phyloP scores from a whole-genome alignment of 1,284 basidiomycete species.

The Apiotrichum domesticum region DNA sequence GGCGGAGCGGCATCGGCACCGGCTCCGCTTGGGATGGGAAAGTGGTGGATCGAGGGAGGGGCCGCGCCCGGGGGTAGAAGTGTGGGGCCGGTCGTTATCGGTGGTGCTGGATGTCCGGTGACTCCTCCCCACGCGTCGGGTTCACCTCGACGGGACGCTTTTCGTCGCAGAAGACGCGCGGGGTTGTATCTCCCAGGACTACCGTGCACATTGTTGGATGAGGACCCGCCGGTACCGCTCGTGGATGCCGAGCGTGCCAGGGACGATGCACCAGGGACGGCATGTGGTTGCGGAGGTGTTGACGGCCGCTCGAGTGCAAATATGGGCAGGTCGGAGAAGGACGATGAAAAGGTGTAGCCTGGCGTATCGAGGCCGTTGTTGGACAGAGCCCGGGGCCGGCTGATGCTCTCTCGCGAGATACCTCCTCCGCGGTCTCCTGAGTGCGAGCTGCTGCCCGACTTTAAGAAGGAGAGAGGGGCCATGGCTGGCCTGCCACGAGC shows the following conservation, averaged over 20 bases:
- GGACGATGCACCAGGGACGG: background rate
- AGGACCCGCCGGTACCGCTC: background rate
- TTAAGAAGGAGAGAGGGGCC: slow-evolving; percentile 7
- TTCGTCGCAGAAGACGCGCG: background rate
- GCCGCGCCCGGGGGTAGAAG: background rate
- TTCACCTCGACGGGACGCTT: background rate
- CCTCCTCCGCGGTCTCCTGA: background rate
- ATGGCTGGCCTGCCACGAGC: background rate
- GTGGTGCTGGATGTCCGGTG: background rate
- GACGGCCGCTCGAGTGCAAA: background rate
- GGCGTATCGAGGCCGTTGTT: background rate
- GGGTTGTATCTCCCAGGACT: slow-evolving; percentile 2
- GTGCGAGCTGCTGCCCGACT: background rate
- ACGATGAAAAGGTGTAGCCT: background rate
- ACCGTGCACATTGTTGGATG: background rate
- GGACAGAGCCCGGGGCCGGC: background rate
- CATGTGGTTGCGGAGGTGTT: background rate
- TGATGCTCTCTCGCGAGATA: background rate
- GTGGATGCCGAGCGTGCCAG: slow-evolving; percentile 1
- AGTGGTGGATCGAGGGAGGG: background rate
- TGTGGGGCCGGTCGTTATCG: too few relatives aligned
- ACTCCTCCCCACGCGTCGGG: background rate
- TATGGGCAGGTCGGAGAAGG: background rate
- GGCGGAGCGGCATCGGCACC: too few relatives aligned
- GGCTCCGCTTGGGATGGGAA: too few relatives aligned